Evolutionary conservation across 176 grass and related monocot species (phyloP), one percentile per base, ranked within the genome.

Genomic region (Lolium multiflorum): DNA sequence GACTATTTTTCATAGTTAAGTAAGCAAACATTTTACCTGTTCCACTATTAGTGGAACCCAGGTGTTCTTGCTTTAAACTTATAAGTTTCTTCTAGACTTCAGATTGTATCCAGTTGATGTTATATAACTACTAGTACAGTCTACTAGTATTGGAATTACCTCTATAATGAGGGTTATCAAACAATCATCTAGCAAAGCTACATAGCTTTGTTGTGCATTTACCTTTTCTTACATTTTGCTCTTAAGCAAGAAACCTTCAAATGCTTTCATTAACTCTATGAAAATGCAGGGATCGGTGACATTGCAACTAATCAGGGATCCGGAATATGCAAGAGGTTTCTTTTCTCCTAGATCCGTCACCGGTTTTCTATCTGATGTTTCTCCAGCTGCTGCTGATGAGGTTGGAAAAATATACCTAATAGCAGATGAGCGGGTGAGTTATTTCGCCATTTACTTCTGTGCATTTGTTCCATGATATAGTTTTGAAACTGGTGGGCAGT

Each of bases 341-440:
- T 99, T 99, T 89, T 99, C 97, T 85, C 74, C 90, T 62, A 92
- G 97, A 94, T 92, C 89, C 85, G 94, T 99, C 70, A 94, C 91
- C 47, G 97, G 92, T 51, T 99, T 99, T 89, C 92, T 99, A 26
- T 89, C 97, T 88, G 97, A 99, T 90, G 89, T 99, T 88, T 93
- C 68, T 86, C 76, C 92, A 76, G 75, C 92, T n/a, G 94, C 97
- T 80, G 97, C 97, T 83, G 97, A 99, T 94, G 97, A 93, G 94
- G 87, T 99, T 43, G 97, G 97, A 71, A 99, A 96, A 99, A 92
- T 99, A 84, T 91, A 79, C 87, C 46, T 96, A 72, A 82, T 80
- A 67, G 97, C 97, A 83, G 90, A 96, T 91, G 94, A 96, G 59
- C 83, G 81, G 61, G 97, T 98, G 87, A 85, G 88, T 90, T 71